phyloP scores from a whole-genome alignment of 2,329 filamentous ascomycete genomes.

The Didymella arachidicola region DNA sequence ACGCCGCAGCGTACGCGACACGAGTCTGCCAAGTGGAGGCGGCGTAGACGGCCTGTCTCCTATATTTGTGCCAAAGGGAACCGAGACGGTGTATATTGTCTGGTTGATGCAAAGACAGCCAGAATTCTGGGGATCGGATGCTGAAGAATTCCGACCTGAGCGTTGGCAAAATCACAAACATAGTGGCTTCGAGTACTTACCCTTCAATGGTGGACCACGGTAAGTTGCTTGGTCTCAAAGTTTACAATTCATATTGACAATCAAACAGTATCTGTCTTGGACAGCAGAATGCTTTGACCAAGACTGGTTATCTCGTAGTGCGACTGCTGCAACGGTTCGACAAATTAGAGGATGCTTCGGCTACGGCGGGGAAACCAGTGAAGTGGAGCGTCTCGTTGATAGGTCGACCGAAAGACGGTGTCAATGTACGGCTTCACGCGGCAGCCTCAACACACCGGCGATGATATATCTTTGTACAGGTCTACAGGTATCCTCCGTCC shows the following conservation, averaged over 20 bases:
- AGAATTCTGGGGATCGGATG: slow-evolving; percentile 36
- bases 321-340: slow-evolving; percentile 35
- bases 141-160: slow-evolving; percentile 34
- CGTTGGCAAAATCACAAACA: slow-evolving; percentile 26
- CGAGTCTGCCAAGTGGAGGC: slow-evolving; percentile 40
- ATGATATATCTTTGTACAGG: no score
- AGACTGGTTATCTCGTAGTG: slow-evolving; percentile 20
- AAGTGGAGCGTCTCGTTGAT: slow-evolving; percentile 3
- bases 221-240: slow-evolving; percentile 28
- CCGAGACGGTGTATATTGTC: slow-evolving; percentile 19
- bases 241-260: slow-evolving; percentile 13
- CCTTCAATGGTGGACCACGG: slow-evolving; percentile 39
- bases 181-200: slow-evolving; percentile 31
- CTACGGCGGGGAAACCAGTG: neutral
- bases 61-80: slow-evolving; percentile 31
- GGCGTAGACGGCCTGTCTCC: slow-evolving; percentile 35
- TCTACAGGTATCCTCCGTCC: no score
- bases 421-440: slow-evolving; percentile 3
- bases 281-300: slow-evolving; percentile 9
- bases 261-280: slow-evolving; percentile 5
- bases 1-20: slow-evolving; percentile 32
- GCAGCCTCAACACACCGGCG: neutral
- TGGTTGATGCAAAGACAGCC: slow-evolving; percentile 31
- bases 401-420: slow-evolving; percentile 1
- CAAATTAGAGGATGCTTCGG: slow-evolving; percentile 19